Percentiles rank a stretch among this genome's conserved stretches.
phyloP scores from a whole-genome alignment of 768 basidiomycete species.

The Mycena capillaripes region DNA sequence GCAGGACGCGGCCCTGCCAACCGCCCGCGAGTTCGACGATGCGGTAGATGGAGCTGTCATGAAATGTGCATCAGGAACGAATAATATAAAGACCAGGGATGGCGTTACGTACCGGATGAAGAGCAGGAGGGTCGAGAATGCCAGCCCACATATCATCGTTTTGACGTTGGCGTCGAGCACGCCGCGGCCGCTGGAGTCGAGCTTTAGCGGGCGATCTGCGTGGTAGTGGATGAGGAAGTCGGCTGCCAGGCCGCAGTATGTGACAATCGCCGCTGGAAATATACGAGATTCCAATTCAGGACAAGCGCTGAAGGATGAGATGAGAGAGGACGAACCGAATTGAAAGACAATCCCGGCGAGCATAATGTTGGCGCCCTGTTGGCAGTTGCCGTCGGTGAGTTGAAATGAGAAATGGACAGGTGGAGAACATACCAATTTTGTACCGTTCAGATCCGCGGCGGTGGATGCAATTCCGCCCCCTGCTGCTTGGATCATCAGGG shows the following conservation, averaged over 20 bases:
- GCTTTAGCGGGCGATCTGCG: not conserved
- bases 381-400: not conserved
- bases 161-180: not conserved
- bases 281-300: too few species aligned
- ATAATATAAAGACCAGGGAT: not conserved
- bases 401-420: not conserved
- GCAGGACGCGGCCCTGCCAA: not conserved
- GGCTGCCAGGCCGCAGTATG: not conserved
- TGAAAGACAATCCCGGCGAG: constrained; percentile 31
- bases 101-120: not conserved
- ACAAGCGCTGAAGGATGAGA: too few species aligned
- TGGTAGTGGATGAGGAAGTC: constrained; percentile 1
- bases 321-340: not conserved
- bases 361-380: constrained; percentile 22
- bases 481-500: not conserved
- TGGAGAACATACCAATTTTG: not conserved
- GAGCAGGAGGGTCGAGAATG: constrained; percentile 8
- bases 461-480: constrained; percentile 2
- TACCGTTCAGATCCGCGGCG: not conserved
- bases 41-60: not conserved
- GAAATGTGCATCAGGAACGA: not conserved
- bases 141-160: not conserved
- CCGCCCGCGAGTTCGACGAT: not conserved
- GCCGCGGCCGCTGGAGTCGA: constrained; percentile 1
- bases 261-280: not conserved